Evolutionary conservation across 192 early-diverging fungal genomes (phyloP), one percentile per base, ranked within the genome.

Genomic region (Gonapodya prolifera): DNA sequence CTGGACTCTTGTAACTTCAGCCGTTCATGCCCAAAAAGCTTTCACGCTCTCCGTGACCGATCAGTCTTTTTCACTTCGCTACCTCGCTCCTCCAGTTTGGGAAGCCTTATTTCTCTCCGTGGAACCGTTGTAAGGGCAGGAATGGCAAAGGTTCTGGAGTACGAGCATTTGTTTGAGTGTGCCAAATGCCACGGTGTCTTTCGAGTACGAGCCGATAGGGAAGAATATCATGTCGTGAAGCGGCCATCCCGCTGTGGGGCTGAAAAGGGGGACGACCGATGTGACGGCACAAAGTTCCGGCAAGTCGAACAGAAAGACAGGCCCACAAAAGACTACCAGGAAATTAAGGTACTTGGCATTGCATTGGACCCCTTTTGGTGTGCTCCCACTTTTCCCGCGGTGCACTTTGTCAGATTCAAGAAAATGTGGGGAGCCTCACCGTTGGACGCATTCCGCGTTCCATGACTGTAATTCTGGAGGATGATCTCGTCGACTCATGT

Each of bases 91-190:
- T 61, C 45, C 45, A 61, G 23, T 61, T 23, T 61, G 8, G 45
- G 45, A 61, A 61, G 8, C 45, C 45, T 61, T 23, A 16, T 61
- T 23, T 61, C 45, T 16, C 45, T 61, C 45, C 45, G 45, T 23
- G 45, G 45, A 8, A 61, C 45, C 8, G 45, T 61, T 61, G 45
- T 61, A 16, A 8, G 45, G 8, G 45, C 90, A 1, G 91, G 91
- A 0, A 75, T 85, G 75, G 85, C 87, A 31, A 92, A 91, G 80
- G 87, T 93, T 85, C 80, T 92, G 79, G 91, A 93, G 77, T 87
- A 83, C 35, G 80, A 83, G 33, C 82, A 85, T 36, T n/a, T 78
- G 1, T 90, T 80, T 75, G 70, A 77, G 33, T 93, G 92, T 77
- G 23, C 76, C 16, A 85, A 82, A 45, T 93, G 92, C 78, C 84